Base-by-base conservation (phyloP, 2,329 filamentous ascomycete genomes). In the Neopestalotiopsis clavispora region DNA sequence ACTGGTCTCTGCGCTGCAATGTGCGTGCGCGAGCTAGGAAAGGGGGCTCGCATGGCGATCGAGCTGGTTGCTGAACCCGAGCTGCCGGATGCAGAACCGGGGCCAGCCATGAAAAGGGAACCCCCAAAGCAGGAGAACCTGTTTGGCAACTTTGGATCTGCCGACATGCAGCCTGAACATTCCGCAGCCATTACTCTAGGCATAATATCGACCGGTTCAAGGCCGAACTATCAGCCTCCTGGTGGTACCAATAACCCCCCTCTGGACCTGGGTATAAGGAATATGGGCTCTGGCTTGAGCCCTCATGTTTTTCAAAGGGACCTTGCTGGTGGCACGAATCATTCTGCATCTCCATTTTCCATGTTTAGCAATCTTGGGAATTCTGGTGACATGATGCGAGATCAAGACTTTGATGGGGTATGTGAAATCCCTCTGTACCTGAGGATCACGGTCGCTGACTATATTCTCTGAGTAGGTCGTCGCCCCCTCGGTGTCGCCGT, bases 321-420 rank as follows among this genome's bases (percentile, higher is more conserved):
- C 12, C 72, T 76, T 58, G 67, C 81, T 28, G 73, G 74, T 5
- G 74, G 73, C 4, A 73, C 80, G 49, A 80, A 78, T 66, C 78
- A 77, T 56, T 75, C 75, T 7, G 77, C 78, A 34, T 87, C 86
- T 59, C 85, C 86, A 3, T 82, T 88, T 69, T 84, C 84, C 62
- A 86, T 89, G 84, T 85, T 88, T 70, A 83, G 81, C 20, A 85
- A 80, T 63, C 74, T 85, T 67, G 80, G 80, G 20, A 23, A 13
- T 12, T 76, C 71, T 65, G 76, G 72, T 45, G 78, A 74, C 70
- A 81, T 85, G 75, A 85, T 86, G 52, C 79, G 88, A 64, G 80
- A 82, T 42, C 78, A 81, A 58, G 87, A 85, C 63, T 87, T 90
- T 75, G 87, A 90, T 78, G 89, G 87, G 87, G 87, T 89, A 82